Evolutionary conservation across 2,329 filamentous ascomycete species (phyloP), one percentile per base, ranked within the genome.

Genomic region (Pseudocercospora crystallina): DNA sequence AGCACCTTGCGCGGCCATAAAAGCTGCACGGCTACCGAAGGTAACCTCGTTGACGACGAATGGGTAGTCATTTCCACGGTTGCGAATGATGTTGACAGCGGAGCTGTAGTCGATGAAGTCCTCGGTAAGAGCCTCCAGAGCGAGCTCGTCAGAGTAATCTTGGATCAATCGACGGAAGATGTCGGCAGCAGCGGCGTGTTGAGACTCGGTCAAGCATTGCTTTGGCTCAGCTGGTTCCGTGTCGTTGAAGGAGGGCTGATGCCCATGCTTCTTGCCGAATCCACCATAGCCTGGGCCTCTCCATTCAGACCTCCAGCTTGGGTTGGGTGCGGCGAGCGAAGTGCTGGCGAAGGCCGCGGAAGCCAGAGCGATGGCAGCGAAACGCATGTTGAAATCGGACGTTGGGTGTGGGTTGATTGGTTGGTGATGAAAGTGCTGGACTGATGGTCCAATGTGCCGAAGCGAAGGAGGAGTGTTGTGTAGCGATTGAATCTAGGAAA

Each of bases 21-120:
- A 66, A 11, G 59, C 53, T 13, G 56, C 54, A 9, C 61, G 62
- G 29, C 54, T 54, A 20, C 40, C 43, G 56, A 66, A 66, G 31
- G 59, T 58, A 44, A 59, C 37, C 20, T 47, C 59, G 42, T 61
- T 61, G 46, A 64, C 59, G 15, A 51, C 53, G 42, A 59, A 58
- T 5, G 62, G 62, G 10, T 49, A 54, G 26, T 59, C 52, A 40
- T 57, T 61, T 17, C 62, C 62, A 15, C 57, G 53, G 53, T 64
- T 64, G 52, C 58, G 58, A 53, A 64, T 61, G 56, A 64, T 65
- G 51, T 64, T 65, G 54, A 65, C 64, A 13, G 62, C 61, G 40
- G 61, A 61, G 9, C 61, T 57, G 47, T 63, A 64, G 55, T 66
- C 64, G 48, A 61, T 48, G 41, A 65, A 66, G 59, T 65, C 62